These are phyloP conservation scores for Phytophthora citricola DNA, from an alignment of 352 stramenopile genomes.

Conservation along the genomic window DNA sequence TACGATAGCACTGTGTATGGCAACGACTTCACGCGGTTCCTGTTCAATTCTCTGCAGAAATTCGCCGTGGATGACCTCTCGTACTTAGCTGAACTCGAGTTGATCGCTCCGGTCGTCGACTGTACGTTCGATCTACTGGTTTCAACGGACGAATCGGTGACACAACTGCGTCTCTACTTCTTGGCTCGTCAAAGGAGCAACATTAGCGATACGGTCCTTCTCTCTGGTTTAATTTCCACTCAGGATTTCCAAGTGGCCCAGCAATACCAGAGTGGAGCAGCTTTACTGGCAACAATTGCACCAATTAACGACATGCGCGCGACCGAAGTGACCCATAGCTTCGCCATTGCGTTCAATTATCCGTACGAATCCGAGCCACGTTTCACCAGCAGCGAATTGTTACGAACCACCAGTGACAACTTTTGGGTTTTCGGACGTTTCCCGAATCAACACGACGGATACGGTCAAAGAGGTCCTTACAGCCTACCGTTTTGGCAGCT, in stretches of 20 bases:
- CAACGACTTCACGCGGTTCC: constrained; percentile 28
- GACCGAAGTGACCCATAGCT: constrained; percentile 16
- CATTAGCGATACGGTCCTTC: constrained; percentile 17
- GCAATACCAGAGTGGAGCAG: constrained; percentile 24
- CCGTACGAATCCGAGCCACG: constrained; percentile 25
- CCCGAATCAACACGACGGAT: constrained; percentile 3
- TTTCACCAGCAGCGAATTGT: constrained; percentile 18
- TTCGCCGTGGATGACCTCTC: constrained; percentile 34
- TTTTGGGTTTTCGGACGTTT: constrained; percentile 17
- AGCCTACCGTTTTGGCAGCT: constrained; percentile 33
- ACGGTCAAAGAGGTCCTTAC: constrained; percentile 27
- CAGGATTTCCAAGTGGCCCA: constrained; percentile 31
- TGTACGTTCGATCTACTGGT: constrained; percentile 29
- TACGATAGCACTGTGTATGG: constrained; percentile 35
- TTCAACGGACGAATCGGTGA: constrained; percentile 16
- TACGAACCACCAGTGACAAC: constrained; percentile 12
- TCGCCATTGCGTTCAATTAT: constrained; percentile 29
- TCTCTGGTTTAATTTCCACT: constrained; percentile 23
- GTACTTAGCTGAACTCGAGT: constrained; percentile 23
- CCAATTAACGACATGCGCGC: constrained; percentile 32
- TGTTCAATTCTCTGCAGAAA: constrained; percentile 26
- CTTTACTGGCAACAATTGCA: constrained; percentile 19
- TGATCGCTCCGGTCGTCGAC: constrained; percentile 28
- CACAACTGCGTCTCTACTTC: constrained; percentile 26
- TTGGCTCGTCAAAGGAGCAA: constrained; percentile 17